Conservation (phyloP, 1,284 basidiomycete species). For the Irpex rosettiformis region DNA sequence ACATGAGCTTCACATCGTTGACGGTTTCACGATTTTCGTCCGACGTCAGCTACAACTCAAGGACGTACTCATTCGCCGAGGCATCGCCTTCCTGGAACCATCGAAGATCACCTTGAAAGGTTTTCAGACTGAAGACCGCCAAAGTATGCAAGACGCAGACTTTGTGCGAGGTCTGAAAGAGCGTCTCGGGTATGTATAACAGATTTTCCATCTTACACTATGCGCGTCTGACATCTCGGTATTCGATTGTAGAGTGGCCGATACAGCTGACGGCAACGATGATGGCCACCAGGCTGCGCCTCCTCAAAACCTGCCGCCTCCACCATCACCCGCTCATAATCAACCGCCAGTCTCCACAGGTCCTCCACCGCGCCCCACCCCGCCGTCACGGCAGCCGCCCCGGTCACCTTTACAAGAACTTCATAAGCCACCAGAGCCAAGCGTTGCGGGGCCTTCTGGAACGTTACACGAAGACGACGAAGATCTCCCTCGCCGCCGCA, state of each 20-base stretch:
- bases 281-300: slow-evolving; percentile 10
- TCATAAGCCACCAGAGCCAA: slow-evolving; percentile 18
- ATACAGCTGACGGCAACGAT: not conserved
- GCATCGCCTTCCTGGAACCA: slow-evolving; percentile 69
- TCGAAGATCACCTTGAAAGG: slow-evolving; percentile 55
- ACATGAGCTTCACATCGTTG: not conserved
- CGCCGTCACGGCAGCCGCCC: not conserved
- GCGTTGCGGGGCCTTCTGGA: slow-evolving; percentile 19
- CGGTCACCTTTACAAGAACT: slow-evolving; percentile 26
- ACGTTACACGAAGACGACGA: slow-evolving; percentile 36
- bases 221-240: not conserved
- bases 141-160: slow-evolving; percentile 44
- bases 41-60: slow-evolving; percentile 62
- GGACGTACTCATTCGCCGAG: slow-evolving; percentile 56
- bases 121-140: slow-evolving; percentile 55
- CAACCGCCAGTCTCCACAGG: slow-evolving; percentile 4
- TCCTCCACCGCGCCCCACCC: slow-evolving; percentile 5
- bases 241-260: not conserved
- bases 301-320: slow-evolving; percentile 5
- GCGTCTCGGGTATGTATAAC: slow-evolving; percentile 56
- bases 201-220: too few species aligned
- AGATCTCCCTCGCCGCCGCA: slow-evolving; percentile 41
- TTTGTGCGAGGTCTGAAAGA: slow-evolving; percentile 53
- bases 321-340: not conserved
- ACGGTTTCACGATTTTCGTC: slow-evolving; percentile 1